Percentiles rank a stretch among this genome's conserved stretches.
Conservation (phyloP, 768 basidiomycete genomes). For the Cystofilobasidium bisporidii region DNA sequence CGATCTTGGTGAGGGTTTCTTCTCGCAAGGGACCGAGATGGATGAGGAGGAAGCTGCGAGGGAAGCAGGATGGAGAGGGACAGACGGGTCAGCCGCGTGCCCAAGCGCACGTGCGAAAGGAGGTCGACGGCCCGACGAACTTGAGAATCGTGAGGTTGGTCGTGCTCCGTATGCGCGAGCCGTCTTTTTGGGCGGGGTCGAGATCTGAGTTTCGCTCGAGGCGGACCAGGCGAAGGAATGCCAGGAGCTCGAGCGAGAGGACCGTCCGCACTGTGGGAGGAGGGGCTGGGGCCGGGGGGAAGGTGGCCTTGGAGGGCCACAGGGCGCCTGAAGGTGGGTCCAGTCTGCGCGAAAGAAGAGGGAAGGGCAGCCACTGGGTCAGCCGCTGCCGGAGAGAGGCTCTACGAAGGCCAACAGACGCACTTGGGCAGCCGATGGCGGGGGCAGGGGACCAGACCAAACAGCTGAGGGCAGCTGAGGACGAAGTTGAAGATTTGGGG, state of each 20-base stretch:
- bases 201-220: conserved; percentile 43
- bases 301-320: conserved; percentile 50
- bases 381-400: background rate
- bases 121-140: background rate
- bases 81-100: background rate
- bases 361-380: background rate
- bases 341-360: conserved; percentile 53
- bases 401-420: conserved; percentile 31
- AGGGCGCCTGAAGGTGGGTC: conserved; percentile 66
- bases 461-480: conserved; percentile 85
- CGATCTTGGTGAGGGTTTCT: conserved; percentile 58
- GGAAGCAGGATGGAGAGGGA: background rate
- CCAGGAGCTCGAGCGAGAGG: conserved; percentile 53
- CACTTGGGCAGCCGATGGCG: conserved; percentile 86
- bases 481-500: conserved; percentile 98
- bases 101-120: too few relatives aligned
- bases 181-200: conserved; percentile 45
- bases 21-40: conserved; percentile 77
- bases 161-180: conserved; percentile 53
- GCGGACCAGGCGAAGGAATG: conserved; percentile 56
- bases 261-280: conserved; percentile 35
- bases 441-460: conserved; percentile 86
- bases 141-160: conserved; percentile 91
- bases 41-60: conserved; percentile 54
- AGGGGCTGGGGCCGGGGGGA: conserved; percentile 20